A percentile compares a stretch with the other conserved stretches of the same genome.
Evolutionary conservation across 768 basidiomycete genomes (phyloP).

Genomic region (Lactarius psammicola): DNA sequence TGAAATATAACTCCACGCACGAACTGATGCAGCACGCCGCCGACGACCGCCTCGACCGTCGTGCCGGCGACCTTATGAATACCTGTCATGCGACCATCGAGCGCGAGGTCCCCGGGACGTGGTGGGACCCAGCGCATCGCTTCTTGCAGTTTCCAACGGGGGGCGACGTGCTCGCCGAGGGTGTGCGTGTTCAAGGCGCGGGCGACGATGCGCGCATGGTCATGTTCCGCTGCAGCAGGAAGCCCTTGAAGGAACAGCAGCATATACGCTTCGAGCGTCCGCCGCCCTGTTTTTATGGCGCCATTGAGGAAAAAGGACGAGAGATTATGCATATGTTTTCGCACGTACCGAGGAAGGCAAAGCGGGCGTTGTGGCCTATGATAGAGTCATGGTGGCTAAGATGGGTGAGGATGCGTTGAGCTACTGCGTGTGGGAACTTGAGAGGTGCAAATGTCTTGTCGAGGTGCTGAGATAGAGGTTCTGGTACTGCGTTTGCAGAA

Average conservation of each 20-base stretch:
- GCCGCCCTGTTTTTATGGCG: conserved; percentile 54
- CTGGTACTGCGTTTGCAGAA: not conserved
- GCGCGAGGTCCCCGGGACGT: conserved; percentile 31
- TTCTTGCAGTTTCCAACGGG: conserved; percentile 70
- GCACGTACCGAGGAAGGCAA: conserved; percentile 70
- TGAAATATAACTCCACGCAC: conserved; percentile 46
- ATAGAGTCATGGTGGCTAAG: conserved; percentile 64
- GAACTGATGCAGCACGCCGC: conserved; percentile 77
- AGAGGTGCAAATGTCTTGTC: conserved; percentile 62
- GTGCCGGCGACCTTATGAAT: conserved; percentile 78
- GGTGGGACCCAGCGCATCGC: conserved; percentile 60
- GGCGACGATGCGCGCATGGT: conserved; percentile 56
- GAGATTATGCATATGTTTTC: not conserved
- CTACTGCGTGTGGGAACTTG: conserved; percentile 67
- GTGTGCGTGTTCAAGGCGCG: conserved; percentile 65
- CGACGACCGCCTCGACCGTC: conserved; percentile 71
- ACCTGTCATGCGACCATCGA: conserved; percentile 51
- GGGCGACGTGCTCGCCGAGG: conserved; percentile 72
- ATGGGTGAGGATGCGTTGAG: conserved; percentile 74
- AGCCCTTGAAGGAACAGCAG: conserved; percentile 66
- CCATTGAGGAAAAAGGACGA: not conserved
- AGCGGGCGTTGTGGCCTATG: conserved; percentile 68
- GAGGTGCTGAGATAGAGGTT: conserved; percentile 51
- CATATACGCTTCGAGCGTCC: conserved; percentile 74
- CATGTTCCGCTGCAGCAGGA: conserved; percentile 45